Base-by-base conservation (phyloP, 495 filamentous ascomycete genomes). In the Jackrogersella multiformis region DNA sequence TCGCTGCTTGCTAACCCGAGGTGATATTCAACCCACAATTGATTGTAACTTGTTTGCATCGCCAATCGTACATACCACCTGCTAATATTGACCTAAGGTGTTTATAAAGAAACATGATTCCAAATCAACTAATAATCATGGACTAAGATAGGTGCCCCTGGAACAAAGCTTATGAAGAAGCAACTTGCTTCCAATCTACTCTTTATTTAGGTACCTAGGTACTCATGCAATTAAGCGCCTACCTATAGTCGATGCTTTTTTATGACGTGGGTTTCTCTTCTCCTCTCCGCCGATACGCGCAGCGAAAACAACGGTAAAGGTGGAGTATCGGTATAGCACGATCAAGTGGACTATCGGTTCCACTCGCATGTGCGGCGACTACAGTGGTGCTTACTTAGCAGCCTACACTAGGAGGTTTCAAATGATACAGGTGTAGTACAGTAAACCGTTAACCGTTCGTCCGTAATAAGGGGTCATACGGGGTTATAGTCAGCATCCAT, bases 1-100 rank as follows among this genome's bases (percentile, higher is more conserved):
- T 53, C 61, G 67, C 67, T 70, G 12, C 24, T 38, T 56, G 13
- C 56, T 70, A 32, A 41, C 51, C 67, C 61, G 61, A 69, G 21
- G 61, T 61, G 26, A 26, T 20, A n/a, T 46, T 39, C 20, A 60
- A 38, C 16, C 20, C 39, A 23, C 26, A 13, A 52, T 24, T 36
- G n/a, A 57, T 55, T 56, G 23, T 13, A 38, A 24, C 42, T 8
- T n/a, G n/a, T n/a, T n/a, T n/a, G n/a, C n/a, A n/a, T 16, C 51
- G 18, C 10, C 7, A 9, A 26, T 8, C 26, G 24, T 68, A 53
- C n/a, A n/a, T 58, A 51, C 34, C 35, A 41, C 35, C 18, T 24
- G 13, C 32, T 56, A 30, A 46, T 5, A 39, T 45, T 34, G 15
- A 46, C 13, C 5, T 15, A 18, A 5, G 12, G 5, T 13, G 12